phyloP scores from a whole-genome alignment of 148 eudicot species.

The Selenicereus undatus region DNA sequence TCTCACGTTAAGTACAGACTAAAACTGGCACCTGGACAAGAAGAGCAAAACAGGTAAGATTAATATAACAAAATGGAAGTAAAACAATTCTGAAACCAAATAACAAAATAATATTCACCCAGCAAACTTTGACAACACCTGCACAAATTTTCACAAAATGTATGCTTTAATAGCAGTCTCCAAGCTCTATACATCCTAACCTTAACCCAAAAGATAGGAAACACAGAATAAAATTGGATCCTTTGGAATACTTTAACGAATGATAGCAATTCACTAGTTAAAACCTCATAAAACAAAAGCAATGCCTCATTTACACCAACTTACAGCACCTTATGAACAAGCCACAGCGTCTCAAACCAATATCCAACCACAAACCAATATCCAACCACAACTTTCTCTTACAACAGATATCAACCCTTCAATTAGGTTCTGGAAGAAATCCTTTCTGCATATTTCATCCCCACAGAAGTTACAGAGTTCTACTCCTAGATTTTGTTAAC shows the following conservation, averaged over 20 bases:
- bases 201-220: too few species aligned
- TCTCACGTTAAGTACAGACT: slow-evolving; percentile 14
- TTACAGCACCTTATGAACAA: not conserved
- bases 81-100: not conserved
- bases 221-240: too few species aligned
- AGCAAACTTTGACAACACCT: not conserved
- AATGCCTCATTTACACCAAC: not conserved
- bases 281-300: not conserved
- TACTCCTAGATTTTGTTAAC: not conserved
- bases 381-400: not conserved
- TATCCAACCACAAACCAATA: not conserved
- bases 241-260: too few species aligned
- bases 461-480: not conserved
- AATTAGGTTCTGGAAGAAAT: not conserved
- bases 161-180: too few species aligned
- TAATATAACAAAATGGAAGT: not conserved
- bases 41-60: not conserved
- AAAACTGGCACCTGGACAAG: slow-evolving; percentile 18
- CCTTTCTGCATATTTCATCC: not conserved
- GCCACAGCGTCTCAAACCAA: not conserved
- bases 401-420: not conserved
- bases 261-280: too few species aligned
- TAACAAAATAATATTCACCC: not conserved
- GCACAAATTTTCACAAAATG: not conserved
- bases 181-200: too few species aligned